Base-by-base conservation (phyloP, 805 yeast genomes). In the Lipomyces orientalis region DNA sequence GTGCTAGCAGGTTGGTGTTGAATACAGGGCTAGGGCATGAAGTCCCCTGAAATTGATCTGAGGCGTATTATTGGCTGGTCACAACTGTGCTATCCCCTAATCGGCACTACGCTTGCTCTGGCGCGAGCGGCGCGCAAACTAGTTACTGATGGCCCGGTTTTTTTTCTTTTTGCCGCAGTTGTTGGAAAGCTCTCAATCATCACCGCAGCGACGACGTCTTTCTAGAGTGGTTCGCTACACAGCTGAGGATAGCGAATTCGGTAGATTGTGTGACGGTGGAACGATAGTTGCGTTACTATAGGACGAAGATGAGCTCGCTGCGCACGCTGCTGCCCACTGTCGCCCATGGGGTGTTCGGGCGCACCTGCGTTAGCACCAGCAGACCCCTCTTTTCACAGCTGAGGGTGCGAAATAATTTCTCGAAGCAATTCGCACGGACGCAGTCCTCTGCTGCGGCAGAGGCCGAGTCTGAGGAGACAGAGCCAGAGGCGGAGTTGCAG, bases 351-450 rank as follows among this genome's bases (percentile, higher is more conserved):
- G 34, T 31, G 33, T 52, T 52, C 9, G 33, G 29, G 34, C 55
- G 29, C 8, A 7, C 34, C 31, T 52, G 55, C 34, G 34, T 25
- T 25, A 29, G 22, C 16, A 19, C 49, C 22, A 43, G 49, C n/a
- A 43, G 49, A 22, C 49, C 49, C 6, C 49, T 43, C 3, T 43
- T 43, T 14, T 8, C 49, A 19, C 49, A 1, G 9, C 22, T 43
- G 9, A 8, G 19, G 22, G 22, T 22, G 6, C 19, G 49, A 6
- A 43, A 4, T 19, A n/a, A 6, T 43, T 43, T 43, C 22, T 16
- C 22, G 19, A 43, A 43, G 49, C 55, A 25, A 25, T 52, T 52
- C 90, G 76, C 51, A 9, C 58, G 64, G 64, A 12, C 10, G 4
- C 58, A 43, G 51, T 62, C 64, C n/a, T 12, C 65, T n/a, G 65